Base-by-base conservation (phyloP, 192 early-diverging fungal species). In the Chytriomyces sp. region DNA sequence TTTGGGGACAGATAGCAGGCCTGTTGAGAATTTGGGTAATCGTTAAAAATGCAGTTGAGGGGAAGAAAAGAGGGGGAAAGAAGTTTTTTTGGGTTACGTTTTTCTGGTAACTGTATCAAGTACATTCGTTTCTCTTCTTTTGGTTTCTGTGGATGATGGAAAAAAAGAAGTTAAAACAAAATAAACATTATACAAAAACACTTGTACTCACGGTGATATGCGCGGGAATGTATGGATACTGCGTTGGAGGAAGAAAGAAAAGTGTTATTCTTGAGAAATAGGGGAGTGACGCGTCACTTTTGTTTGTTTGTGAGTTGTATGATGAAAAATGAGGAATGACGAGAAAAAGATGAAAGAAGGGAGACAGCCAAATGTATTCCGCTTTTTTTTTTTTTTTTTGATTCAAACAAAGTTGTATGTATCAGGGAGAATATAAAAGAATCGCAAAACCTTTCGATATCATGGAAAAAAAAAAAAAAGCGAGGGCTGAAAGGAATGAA, bases 151-250 rank as follows among this genome's bases (percentile, higher is more conserved):
- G 16, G 18, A 8, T 23, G 13, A 57, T n/a, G 53, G 53, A 20
- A 57, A 20, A 48, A 80, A 50, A 49, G 13, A 16, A 9, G 2
- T 69, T 50, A 43, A 79, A 61, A 26, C 1, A 28, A 26, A 75
- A 28, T 20, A 35, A 35, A 35, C 35, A 35, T 35, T 1, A 35
- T 35, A 35, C n/a, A 3, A 67, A 77, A 49, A 57, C 53, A 57
- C 53, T 1, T 20, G 44, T 18, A 50, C 72, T 80, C 70, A 86
- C 85, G 61, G 91, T 91, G 45, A 94, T 88, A 69, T 94, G 93
- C 16, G 91, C 89, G 44, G 93, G 91, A 20, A 91, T 74, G 81
- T 93, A 94, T 5, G 93, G 93, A 67, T 93, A 94, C 92, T 93
- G 72, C 20, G 10, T 72, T 20, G 1, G 13, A 24, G 18, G 13